Conservation (phyloP, 352 stramenopile species). For the Phytophthora ramorum region DNA sequence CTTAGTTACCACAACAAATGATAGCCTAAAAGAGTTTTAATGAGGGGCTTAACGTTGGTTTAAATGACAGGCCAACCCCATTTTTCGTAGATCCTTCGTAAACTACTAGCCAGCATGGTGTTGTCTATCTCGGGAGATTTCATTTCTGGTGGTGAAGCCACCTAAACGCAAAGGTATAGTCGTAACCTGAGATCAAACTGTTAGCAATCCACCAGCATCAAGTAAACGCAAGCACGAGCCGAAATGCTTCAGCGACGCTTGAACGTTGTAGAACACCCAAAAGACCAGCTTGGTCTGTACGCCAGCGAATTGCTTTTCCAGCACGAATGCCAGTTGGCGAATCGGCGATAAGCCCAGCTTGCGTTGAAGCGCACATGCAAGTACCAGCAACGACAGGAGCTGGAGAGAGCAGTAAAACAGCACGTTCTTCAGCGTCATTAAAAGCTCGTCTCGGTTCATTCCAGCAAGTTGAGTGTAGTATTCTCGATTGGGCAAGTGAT, state of each 20-base stretch:
- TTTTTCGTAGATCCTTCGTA: too few species aligned
- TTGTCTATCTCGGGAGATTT: neutral
- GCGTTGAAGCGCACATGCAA: slow-evolving; percentile 18
- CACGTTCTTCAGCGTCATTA: slow-evolving; percentile 31
- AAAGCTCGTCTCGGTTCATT: slow-evolving; percentile 14
- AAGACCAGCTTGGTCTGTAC: slow-evolving; percentile 38
- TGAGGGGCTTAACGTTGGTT: too few species aligned
- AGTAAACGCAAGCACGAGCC: slow-evolving; percentile 9
- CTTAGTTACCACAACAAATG: too few species aligned
- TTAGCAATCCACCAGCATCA: neutral
- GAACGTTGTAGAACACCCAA: slow-evolving; percentile 44
- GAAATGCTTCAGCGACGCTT: slow-evolving; percentile 32
- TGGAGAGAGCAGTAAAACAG: slow-evolving; percentile 30
- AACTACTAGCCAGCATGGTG: too few species aligned
- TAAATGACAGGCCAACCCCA: too few species aligned
- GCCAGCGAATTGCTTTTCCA: slow-evolving; percentile 27
- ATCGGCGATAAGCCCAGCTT: slow-evolving; percentile 32
- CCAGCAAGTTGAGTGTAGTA: slow-evolving; percentile 33
- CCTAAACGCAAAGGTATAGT: neutral
- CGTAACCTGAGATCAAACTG: neutral
- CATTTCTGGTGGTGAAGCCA: neutral
- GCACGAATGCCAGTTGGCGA: slow-evolving; percentile 41
- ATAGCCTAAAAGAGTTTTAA: too few species aligned
- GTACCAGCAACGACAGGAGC: slow-evolving; percentile 35
- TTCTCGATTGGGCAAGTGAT: slow-evolving; percentile 31